Percentiles rank a stretch among this genome's conserved stretches.
Evolutionary conservation across 352 stramenopile species (phyloP).

Genomic region (Globisporangium perplexum): DNA sequence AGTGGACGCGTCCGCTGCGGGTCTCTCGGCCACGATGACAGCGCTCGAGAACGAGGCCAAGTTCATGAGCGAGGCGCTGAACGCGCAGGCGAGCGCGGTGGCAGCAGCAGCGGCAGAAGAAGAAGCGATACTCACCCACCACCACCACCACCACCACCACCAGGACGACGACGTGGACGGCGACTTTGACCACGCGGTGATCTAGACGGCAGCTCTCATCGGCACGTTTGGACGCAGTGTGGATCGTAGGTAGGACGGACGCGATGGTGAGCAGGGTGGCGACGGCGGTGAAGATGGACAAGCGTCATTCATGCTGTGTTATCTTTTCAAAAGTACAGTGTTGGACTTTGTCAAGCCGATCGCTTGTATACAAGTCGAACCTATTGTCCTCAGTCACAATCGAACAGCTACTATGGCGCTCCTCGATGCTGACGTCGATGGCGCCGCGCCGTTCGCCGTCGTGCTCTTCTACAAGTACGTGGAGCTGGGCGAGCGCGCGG

Average conservation of each 20-base stretch:
- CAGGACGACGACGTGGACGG: conserved; percentile 1
- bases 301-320: too few relatives aligned
- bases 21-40: conserved; percentile 10
- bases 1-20: conserved; percentile 2
- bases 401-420: too few relatives aligned
- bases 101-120: background rate
- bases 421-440: conserved; percentile 6
- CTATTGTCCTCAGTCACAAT: background rate
- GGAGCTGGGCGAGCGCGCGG: conserved; percentile 34
- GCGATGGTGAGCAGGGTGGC: too few relatives aligned
- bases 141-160: conserved; percentile 1
- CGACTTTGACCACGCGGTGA: conserved; percentile 3
- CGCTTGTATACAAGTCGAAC: background rate
- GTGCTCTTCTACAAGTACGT: conserved; percentile 87
- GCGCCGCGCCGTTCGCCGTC: conserved; percentile 30
- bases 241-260: background rate
- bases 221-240: too few relatives aligned
- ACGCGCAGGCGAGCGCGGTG: background rate
- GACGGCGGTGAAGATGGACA: too few relatives aligned
- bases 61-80: conserved; percentile 15
- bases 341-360: background rate
- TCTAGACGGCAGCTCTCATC: background rate
- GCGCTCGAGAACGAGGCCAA: conserved; percentile 12
- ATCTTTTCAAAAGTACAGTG: background rate
- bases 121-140: background rate